Conservation (phyloP, 148 eudicot species). For the Arbutus unedo region DNA sequence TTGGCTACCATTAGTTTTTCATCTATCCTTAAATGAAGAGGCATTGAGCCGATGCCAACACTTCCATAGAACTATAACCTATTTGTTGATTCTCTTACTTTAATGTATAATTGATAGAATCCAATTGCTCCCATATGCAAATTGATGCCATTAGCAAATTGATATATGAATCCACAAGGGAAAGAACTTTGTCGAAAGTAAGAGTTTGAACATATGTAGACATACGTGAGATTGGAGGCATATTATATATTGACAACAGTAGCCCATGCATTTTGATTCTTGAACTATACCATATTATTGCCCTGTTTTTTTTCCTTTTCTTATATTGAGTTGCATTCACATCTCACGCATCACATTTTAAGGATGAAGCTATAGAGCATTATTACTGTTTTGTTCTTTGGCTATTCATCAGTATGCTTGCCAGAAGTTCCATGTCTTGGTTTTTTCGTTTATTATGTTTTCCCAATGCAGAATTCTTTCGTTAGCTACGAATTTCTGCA, state of each 20-base stretch:
- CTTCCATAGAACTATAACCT: background rate
- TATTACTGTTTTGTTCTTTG: background rate
- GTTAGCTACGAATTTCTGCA: conserved; percentile 78
- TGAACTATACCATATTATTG: background rate
- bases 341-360: background rate
- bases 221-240: background rate
- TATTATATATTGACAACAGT: background rate
- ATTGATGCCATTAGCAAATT: background rate
- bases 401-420: background rate
- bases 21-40: background rate
- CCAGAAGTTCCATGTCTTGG: background rate
- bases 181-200: background rate
- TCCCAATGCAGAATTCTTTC: conserved; percentile 74
- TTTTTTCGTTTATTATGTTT: conserved; percentile 11
- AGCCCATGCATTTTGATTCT: background rate
- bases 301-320: background rate
- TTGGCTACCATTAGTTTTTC: background rate
- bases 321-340: background rate
- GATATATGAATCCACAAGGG: background rate
- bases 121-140: background rate
- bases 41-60: background rate
- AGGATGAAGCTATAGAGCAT: background rate
- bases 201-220: background rate
- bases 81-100: background rate
- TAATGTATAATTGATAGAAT: background rate